These are phyloP conservation scores for Tetragonia tetragonoides DNA, from an alignment of 148 eudicot species.

Conservation along the genomic window DNA sequence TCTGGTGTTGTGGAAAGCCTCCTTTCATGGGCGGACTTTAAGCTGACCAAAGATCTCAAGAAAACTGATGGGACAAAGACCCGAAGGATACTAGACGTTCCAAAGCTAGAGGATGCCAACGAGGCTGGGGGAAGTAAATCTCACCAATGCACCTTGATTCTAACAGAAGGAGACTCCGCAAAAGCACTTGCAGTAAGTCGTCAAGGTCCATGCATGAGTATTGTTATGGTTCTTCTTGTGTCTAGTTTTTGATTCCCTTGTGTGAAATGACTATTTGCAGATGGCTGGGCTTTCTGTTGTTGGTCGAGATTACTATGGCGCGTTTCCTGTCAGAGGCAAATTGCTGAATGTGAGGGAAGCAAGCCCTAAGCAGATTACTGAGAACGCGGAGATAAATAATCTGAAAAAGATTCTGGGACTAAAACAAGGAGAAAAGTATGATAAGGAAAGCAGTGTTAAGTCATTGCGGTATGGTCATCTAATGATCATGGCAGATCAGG, in stretches of 20 bases:
- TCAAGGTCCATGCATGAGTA: not conserved
- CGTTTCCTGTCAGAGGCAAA: slow-evolving; percentile 91
- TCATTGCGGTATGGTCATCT: slow-evolving; percentile 86
- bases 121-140: slow-evolving; percentile 72
- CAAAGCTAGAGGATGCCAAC: slow-evolving; percentile 82
- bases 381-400: slow-evolving; percentile 71
- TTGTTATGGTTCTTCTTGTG: not conserved
- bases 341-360: slow-evolving; percentile 99
- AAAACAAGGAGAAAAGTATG: slow-evolving; percentile 74
- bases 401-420: slow-evolving; percentile 87
- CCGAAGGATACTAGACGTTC: slow-evolving; percentile 46
- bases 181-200: slow-evolving; percentile 85
- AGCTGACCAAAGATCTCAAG: slow-evolving; percentile 68
- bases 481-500: slow-evolving; percentile 99
- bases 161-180: slow-evolving; percentile 99
- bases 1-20: slow-evolving; percentile 69
- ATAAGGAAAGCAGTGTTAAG: slow-evolving; percentile 42
- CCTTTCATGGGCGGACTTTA: slow-evolving; percentile 71
- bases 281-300: slow-evolving; percentile 77
- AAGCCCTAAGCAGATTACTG: slow-evolving; percentile 65
- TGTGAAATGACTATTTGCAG: slow-evolving; percentile 29
- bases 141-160: slow-evolving; percentile 75
- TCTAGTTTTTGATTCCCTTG: not conserved
- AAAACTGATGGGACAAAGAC: slow-evolving; percentile 85
- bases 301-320: slow-evolving; percentile 67